phyloP scores from a whole-genome alignment of 148 eudicot species.

The Rhododendron molle region DNA sequence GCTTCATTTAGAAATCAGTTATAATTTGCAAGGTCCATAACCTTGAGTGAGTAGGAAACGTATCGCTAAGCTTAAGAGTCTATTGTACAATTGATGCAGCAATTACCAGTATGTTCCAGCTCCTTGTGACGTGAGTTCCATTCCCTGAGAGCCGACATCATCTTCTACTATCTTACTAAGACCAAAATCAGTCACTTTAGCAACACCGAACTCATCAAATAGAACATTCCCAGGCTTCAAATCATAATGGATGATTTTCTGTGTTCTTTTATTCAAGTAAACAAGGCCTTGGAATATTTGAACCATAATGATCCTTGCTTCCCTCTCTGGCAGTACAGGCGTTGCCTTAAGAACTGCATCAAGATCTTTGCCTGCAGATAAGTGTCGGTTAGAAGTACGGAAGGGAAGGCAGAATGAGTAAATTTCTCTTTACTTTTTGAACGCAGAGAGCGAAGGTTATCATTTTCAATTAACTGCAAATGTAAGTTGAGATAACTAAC shows the following conservation, averaged over 20 bases:
- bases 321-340: conserved; percentile 81
- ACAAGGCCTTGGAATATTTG: conserved; percentile 97
- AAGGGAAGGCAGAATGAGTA: not conserved
- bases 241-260: conserved; percentile 92
- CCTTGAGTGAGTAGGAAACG: not conserved
- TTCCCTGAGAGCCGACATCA: conserved; percentile 91
- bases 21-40: not conserved
- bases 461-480: not conserved
- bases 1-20: not conserved
- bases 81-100: not conserved
- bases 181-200: conserved; percentile 96
- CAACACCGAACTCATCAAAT: conserved; percentile 90
- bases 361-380: conserved; percentile 86
- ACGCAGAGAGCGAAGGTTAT: conserved; percentile 1
- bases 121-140: conserved; percentile 99
- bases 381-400: not conserved
- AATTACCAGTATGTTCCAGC: conserved; percentile 99
- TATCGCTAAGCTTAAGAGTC: not conserved
- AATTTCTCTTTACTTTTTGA: not conserved
- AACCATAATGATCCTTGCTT: conserved; percentile 88
- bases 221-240: conserved; percentile 97
- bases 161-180: conserved; percentile 98
- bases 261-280: conserved; percentile 86
- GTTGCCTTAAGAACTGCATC: conserved; percentile 95
- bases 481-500: not conserved